phyloP scores from a whole-genome alignment of 2,329 filamentous ascomycete species.

The Mollisia scopiformis region DNA sequence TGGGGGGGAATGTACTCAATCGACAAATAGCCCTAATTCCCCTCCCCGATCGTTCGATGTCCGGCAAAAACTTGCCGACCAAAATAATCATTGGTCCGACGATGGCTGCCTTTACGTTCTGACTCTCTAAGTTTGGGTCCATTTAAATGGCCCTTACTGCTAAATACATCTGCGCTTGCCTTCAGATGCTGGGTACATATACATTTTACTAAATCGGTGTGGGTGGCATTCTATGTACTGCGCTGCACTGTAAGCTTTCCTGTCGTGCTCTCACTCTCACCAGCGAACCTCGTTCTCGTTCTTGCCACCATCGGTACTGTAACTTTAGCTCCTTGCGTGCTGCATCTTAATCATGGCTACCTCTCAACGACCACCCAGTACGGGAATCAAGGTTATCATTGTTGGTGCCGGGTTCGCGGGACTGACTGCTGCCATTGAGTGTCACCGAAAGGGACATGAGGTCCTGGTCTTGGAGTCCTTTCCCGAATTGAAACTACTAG shows the following conservation, averaged over 20 bases:
- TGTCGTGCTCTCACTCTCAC: neutral
- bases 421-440: conserved; percentile 63
- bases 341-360: conserved; percentile 14
- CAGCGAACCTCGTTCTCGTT: neutral
- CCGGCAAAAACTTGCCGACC: neutral
- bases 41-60: neutral
- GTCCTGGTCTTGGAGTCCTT: conserved; percentile 53
- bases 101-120: neutral
- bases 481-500: conserved; percentile 46
- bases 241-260: neutral
- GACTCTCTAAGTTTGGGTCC: too few relatives aligned
- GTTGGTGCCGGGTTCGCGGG: conserved; percentile 62
- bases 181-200: too few relatives aligned
- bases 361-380: conserved; percentile 46
- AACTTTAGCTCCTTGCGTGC: neutral
- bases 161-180: conserved; percentile 1
- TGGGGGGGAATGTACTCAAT: too few relatives aligned
- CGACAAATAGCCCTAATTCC: too few relatives aligned
- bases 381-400: conserved; percentile 52
- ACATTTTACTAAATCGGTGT: neutral
- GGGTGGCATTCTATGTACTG: neutral
- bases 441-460: conserved; percentile 59
- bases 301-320: too few relatives aligned
- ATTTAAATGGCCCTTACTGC: neutral
- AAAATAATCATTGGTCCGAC: neutral